Evolutionary conservation across 2,329 filamentous ascomycete species (phyloP), one percentile per base, ranked within the genome.

Genomic region (Fusarium robinianum): DNA sequence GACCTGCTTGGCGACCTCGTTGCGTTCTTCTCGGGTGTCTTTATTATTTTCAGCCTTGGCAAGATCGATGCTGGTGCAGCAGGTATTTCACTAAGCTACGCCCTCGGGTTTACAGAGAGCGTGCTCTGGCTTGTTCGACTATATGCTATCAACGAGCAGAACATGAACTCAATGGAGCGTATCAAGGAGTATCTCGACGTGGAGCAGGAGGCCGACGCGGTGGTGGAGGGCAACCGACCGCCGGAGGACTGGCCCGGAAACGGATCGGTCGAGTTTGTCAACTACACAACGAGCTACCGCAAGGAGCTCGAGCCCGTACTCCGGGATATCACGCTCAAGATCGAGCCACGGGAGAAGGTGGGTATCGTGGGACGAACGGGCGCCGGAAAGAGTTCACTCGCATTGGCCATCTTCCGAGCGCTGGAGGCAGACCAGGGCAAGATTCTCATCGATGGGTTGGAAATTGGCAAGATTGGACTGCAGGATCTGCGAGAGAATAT

Each of bases 101-200:
- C 94, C 11, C 89, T 99, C 57, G 92, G 89, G 2, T 99, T 99
- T 63, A 95, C 91, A 0, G 94, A 99, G 67, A 97, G 96, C 56
- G 87, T 99, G 6, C 73, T 99, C 12, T 99, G 94, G 94, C 84
- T 97, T 41, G 91, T 99, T 19, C 85, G 94, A 32, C 78, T 96
- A 10, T 99, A 99, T 67, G 87, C 91, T 1, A 83, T 88, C 64
- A 96, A 97, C 62, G 94, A 99, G 71, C 94, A 99, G 70, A 97
- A 96, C 71, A 97, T 99, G 94, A 99, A 99, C 71, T 92, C 92
- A 3, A 91, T 97, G 34, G 94, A 99, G 71, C 88, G 94, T 63
- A 86, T 99, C 64, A 95, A 96, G 73, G 94, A 99, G 66, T 99
- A 97, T 64, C 80, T 97, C 23, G 90, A 97, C 30, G 88, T 99